Conservation (phyloP, 139 green algal species). For the Eudorina sp. region DNA sequence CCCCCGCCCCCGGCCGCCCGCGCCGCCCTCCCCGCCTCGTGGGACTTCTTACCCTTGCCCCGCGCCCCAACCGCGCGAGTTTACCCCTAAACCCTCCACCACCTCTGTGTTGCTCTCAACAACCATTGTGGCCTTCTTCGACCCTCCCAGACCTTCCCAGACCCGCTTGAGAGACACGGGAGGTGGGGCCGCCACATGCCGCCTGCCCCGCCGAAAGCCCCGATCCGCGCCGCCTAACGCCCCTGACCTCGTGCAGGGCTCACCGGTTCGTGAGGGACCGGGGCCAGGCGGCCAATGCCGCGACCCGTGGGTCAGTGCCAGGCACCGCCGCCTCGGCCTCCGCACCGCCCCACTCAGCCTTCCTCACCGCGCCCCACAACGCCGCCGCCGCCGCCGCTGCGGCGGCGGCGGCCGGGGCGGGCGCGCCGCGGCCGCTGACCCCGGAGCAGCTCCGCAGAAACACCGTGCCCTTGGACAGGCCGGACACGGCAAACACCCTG, state of each 20-base stretch:
- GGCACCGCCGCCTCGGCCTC: background rate
- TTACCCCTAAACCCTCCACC: too few species aligned
- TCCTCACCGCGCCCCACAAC: background rate
- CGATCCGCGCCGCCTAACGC: background rate
- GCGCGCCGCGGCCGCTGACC: background rate
- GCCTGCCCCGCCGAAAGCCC: too few species aligned
- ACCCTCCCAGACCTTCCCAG: too few species aligned
- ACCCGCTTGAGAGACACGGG: too few species aligned
- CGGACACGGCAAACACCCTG: background rate
- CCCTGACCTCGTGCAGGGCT: background rate
- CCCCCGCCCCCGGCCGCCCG: too few species aligned
- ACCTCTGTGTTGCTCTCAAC: too few species aligned
- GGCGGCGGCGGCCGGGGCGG: background rate
- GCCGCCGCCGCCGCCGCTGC: too few species aligned
- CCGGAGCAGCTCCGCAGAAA: background rate
- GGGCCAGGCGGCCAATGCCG: background rate
- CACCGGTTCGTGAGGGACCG: constrained; percentile 9
- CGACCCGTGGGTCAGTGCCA: background rate
- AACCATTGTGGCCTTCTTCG: too few species aligned
- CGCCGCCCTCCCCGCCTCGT: too few species aligned
- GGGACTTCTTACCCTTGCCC: too few species aligned
- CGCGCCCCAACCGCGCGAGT: too few species aligned
- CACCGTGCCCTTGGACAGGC: background rate
- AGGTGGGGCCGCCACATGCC: too few species aligned
- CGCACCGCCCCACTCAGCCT: background rate